Evolutionary conservation across 306 rosid genomes (phyloP), one percentile per base, ranked within the genome.

Genomic region (Purshia tridentata): DNA sequence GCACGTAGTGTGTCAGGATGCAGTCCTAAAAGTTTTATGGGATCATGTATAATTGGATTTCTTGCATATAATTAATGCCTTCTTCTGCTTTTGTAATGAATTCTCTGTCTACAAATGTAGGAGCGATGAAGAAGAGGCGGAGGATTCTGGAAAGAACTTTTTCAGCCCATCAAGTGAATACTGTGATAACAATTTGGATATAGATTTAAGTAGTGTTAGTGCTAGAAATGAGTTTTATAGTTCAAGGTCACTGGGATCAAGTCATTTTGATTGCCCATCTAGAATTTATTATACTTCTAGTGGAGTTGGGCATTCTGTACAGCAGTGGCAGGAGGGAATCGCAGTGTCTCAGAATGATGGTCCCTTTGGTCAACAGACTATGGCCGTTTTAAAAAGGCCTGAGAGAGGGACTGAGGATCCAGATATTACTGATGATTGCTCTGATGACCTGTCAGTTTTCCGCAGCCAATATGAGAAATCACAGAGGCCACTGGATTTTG

Each of bases 401-500:
- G 92, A 65, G 51, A 77, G 60, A 72, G 78, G 78, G 83, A 78
- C 85, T 9, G 88, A 83, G 69, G 92, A 82, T 84, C 85, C 81
- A 76, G 76, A 88, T 80, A 84, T 79, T 77, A 74, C 81, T 80
- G 83, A 88, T 83, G 83, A 86, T 65, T 85, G 81, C 84, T 85
- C 96, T 55, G 93, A 79, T 77, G 88, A 86, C 85, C 67, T 87
- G 78, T 79, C 96, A 40, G 76, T 84, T 76, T 76, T 82, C 75
- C 77, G 62, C 60, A 81, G 61, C 83, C 91, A 58, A 77, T 76
- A 60, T 73, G 87, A 83, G 75, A 85, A 77, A 57, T 81, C 79
- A 48, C 85, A 68, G 72, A 84, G 90, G 79, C 94, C 96, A 18
- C 84, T 91, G 85, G 97, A 88, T 88, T 94, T 94, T 87, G 93